Base-by-base conservation (phyloP, 768 basidiomycete species). In the Auricularia sp. region DNA sequence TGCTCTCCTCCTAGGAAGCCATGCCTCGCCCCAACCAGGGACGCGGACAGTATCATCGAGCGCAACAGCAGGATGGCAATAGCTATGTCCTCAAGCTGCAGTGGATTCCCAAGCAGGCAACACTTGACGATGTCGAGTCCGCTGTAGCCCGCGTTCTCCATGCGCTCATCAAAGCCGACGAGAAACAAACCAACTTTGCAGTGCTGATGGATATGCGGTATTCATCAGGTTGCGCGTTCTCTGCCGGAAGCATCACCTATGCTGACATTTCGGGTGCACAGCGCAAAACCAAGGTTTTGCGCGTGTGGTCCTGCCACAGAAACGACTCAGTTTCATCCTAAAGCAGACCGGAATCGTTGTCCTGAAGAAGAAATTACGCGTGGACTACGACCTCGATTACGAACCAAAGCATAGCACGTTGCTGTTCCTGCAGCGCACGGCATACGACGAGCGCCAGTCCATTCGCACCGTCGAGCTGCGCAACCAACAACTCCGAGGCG, bases 401-500 rank as follows among this genome's bases (percentile, higher is more conserved):
- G 24, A 24, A 24, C 34, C 34, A 11, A 24, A 29, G 11, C 34
- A 4, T 5, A 33, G 29, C 29, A 59, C 24, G 8, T 7, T 29
- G 14, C 18, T 29, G 11, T 59, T 59, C 10, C 34, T 59, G 24
- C 56, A 34, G 24, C 24, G 34, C 24, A 59, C 56, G 24, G 29
- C 56, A 29, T 59, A 59, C 29, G 29, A 59, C 29, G 56, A 59
- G 11, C 24, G 29, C 56, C 6, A 24, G 56, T 51, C 47, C 21
- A 21, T 51, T 6, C 47, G 47, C 47, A 16, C 5, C 16, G 11
- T 51, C 10, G 47, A 51, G 18, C 16, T 51, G 18, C 14, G 21
- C 11, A 16, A 62, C 24, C 35, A 65, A 36, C 58, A 59, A 8
- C 64, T 39, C 18, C 56, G 59, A 11, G 64, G 64, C 2, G 59